Evolutionary conservation across 768 basidiomycete genomes (phyloP), one percentile per base, ranked within the genome.

Genomic region (Mycena rosella): DNA sequence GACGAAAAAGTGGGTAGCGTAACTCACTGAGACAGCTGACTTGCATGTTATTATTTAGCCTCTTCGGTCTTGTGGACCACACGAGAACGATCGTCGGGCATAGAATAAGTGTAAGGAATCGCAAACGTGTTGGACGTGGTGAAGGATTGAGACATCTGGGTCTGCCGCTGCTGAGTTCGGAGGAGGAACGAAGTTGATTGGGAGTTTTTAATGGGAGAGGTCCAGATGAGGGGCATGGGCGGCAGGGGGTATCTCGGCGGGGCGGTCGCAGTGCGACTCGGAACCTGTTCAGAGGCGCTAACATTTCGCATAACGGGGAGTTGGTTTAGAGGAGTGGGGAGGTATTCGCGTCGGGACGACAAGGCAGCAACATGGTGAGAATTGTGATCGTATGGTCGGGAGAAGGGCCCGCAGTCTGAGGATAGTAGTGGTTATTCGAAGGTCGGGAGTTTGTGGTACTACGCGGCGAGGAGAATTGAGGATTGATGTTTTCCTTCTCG

Each of bases 401-500:
- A 67, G 18, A 30, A 26, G 42, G 30, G 10, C 30, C 14, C 24
- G 60, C 54, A 30, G 17, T 42, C 34, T 44, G 60, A 42, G 47
- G 47, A 62, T 67, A 34, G 40, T 57, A 40, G 22, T 34, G 42
- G 36, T 59, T 54, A 54, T 60, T 66, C 32, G 34, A 40, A 32
- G 55, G 42, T 34, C 38, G 58, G 18, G 65, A 38, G 38, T 38
- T 15, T 17, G 14, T 44, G 38, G 14, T 5, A 40, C 10, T 8
- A 20, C n/a, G 15, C 20, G 61, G 29, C 26, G n/a, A 9, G 26
- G 27, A 48, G 38, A 20, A 38, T 24, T 6, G 53, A 10, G 64
- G 68, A 48, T 63, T 29, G 9, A 65, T 52, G 40, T 70, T 67
- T 54, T 70, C 69, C 38, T 66, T 70, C 44, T 63, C 64, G 15